A percentile compares a stretch with the other conserved stretches of the same genome.
Conservation (phyloP, 768 basidiomycete genomes). For the Termitomyces sp. region DNA sequence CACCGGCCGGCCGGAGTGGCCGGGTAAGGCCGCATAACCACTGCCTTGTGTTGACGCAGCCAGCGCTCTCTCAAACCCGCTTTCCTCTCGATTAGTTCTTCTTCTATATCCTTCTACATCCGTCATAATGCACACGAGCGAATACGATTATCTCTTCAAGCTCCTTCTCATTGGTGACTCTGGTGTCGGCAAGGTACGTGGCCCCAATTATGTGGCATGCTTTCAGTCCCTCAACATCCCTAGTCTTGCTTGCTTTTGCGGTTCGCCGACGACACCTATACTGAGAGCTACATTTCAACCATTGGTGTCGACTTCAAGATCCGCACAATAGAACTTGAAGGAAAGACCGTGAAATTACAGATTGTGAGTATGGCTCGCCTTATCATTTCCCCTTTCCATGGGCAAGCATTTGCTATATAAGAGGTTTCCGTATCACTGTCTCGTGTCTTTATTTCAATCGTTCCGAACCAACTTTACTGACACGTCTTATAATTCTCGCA, state of each 20-base stretch:
- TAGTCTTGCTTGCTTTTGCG: constrained; percentile 90
- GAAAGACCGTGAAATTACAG: constrained; percentile 97
- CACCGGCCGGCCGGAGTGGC: constrained; percentile 13
- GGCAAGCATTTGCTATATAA: neutral
- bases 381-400: neutral
- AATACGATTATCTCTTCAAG: constrained; percentile 96
- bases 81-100: constrained; percentile 19
- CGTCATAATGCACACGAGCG: constrained; percentile 71
- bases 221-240: constrained; percentile 15
- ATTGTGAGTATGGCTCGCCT: constrained; percentile 61
- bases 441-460: neutral
- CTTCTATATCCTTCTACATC: constrained; percentile 18
- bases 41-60: constrained; percentile 26
- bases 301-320: constrained; percentile 99
- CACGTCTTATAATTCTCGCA: constrained; percentile 26
- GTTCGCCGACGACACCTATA: constrained; percentile 96
- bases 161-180: constrained; percentile 93
- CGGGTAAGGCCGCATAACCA: constrained; percentile 12
- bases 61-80: constrained; percentile 25
- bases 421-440: neutral
- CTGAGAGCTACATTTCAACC: constrained; percentile 94
- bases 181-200: constrained; percentile 84
- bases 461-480: constrained; percentile 14
- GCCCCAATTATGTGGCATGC: constrained; percentile 9
- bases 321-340: constrained; percentile 96